Evolutionary conservation across 129 eudicot genomes (phyloP).

Genomic region (Flaveria trinervia): DNA sequence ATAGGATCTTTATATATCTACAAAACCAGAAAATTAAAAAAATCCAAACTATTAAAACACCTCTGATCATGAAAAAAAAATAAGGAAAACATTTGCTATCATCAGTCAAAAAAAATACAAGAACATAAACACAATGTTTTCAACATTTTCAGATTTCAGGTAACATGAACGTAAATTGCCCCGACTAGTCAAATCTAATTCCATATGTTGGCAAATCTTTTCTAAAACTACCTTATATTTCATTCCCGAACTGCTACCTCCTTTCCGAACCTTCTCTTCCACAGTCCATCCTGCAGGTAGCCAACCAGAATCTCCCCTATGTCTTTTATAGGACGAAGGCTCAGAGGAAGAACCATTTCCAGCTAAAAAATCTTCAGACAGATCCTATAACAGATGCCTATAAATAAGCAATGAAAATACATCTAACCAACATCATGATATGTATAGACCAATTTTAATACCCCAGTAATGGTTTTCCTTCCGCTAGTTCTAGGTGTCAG

Average conservation of each 20-base stretch:
- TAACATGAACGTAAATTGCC: slow-evolving; percentile 5
- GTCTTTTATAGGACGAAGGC: slow-evolving; percentile 15
- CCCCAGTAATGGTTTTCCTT: slow-evolving; percentile 24
- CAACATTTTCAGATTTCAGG: neutral
- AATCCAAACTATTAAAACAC: neutral
- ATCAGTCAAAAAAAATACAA: too few relatives aligned
- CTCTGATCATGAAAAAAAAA: neutral
- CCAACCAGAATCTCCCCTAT: slow-evolving; percentile 42
- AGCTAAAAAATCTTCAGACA: slow-evolving; percentile 15
- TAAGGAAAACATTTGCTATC: neutral
- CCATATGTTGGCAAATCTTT: neutral
- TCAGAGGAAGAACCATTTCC: slow-evolving; percentile 31
- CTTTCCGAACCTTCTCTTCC: slow-evolving; percentile 46
- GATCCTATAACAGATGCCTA: slow-evolving; percentile 5
- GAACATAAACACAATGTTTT: neutral
- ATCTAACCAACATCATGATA: slow-evolving; percentile 4
- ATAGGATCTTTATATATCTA: slow-evolving; percentile 43
- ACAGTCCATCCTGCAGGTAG: slow-evolving; percentile 70
- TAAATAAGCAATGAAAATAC: neutral
- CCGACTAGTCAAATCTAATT: slow-evolving; percentile 1
- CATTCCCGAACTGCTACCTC: slow-evolving; percentile 37
- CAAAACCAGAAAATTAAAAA: slow-evolving; percentile 16
- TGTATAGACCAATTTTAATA: neutral
- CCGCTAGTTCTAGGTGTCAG: slow-evolving; percentile 26
- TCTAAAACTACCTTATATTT: slow-evolving; percentile 20